These are phyloP conservation scores for Debaryomyces sp. DNA, from an alignment of 1,139 yeast genomes.

Conservation along the genomic window DNA sequence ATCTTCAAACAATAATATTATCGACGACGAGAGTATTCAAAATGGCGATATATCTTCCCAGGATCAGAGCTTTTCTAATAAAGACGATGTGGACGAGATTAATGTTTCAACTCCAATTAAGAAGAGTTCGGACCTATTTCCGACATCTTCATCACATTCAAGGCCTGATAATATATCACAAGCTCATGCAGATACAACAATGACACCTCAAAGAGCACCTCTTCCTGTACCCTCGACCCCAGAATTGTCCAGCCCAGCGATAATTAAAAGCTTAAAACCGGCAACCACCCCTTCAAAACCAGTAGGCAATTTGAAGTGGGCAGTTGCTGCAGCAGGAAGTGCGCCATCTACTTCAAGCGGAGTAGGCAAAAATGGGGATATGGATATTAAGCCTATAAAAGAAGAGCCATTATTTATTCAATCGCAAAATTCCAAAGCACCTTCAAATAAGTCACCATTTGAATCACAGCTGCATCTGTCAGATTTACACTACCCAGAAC, in stretches of 20 bases:
- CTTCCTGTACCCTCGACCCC: slow-evolving; percentile 19
- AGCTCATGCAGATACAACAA: background rate
- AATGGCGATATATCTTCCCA: slow-evolving; percentile 4
- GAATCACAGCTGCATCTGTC: background rate
- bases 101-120: slow-evolving; percentile 5
- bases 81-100: background rate
- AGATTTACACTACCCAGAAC: background rate
- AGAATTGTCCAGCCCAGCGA: slow-evolving; percentile 32
- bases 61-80: background rate
- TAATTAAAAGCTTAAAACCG: slow-evolving; percentile 59
- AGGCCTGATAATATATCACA: background rate
- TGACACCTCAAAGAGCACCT: slow-evolving; percentile 16
- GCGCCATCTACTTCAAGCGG: slow-evolving; percentile 12
- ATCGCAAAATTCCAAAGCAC: background rate
- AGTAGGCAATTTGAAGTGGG: slow-evolving; percentile 66
- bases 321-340: slow-evolving; percentile 64
- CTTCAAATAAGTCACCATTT: background rate
- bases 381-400: background rate
- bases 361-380: slow-evolving; percentile 3
- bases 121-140: background rate
- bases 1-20: slow-evolving; percentile 9
- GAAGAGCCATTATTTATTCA: background rate
- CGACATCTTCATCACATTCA: no score
- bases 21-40: slow-evolving; percentile 3
- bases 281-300: slow-evolving; percentile 70